Base-by-base conservation (phyloP, 169 alveolate species). In the Eimeria brunetti region DNA sequence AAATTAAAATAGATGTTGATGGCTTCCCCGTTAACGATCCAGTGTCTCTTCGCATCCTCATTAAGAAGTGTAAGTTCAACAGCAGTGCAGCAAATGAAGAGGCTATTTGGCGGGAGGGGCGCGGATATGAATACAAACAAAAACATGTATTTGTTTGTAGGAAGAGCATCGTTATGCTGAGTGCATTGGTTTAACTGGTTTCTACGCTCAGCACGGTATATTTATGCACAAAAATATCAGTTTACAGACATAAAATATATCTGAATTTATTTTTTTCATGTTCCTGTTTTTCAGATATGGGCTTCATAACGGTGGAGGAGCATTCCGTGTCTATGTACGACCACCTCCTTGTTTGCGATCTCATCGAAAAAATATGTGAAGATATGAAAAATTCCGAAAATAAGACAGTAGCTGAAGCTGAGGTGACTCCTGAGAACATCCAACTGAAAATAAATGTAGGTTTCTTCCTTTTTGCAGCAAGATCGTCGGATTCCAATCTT, bases 1-100 rank as follows among this genome's bases (percentile, higher is more conserved):
- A 67, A 38, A 36, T 58, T 11, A 38, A 60, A 33, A 49, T 89
- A n/a, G 94, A 89, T n/a, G 33, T 89, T 2, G 94, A 89, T 16
- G 94, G 62, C 62, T 89, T 49, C 33, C 41, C 76, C 2, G 60
- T 67, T 30, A 16, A 73, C 58, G 88, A 80, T 9, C 69, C 41
- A 27, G 60, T 89, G 22, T 30, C 36, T 51, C 76, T 89, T 30
- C 71, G 78, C 85, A 38, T 80, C 88, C 33, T 36, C 8, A 71
- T 89, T 14, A 69, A 71, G 76, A 89, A 73, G 86, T 89, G 94
- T 89, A 73, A 51, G 94, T 1, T 30, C 78, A 67, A 67, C 36
- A 6, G 3, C 2, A n/a, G n/a, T n/a, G 3, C 44, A 67, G 78
- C 30, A 5, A 67, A 14, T 9, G 36, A 2, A 33, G 44, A 22